Evolutionary conservation across 352 stramenopile species (phyloP).

Genomic region (Phytophthora tubulina): DNA sequence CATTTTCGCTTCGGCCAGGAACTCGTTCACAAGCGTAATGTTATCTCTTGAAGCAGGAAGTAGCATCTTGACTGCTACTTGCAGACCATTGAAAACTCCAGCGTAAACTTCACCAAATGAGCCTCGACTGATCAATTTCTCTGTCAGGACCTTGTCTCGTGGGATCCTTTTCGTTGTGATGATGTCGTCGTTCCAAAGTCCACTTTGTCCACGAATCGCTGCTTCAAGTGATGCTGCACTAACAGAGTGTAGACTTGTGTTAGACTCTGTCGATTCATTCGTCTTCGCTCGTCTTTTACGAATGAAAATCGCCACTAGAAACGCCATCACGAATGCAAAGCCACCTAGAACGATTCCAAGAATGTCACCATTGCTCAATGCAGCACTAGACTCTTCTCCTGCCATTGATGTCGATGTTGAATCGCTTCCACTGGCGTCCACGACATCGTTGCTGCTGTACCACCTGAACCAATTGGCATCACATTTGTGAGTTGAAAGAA

Average conservation of each 20-base stretch:
- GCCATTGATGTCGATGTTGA: not conserved
- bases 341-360: slow-evolving; percentile 6
- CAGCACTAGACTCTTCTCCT: not conserved
- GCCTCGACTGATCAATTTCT: slow-evolving; percentile 44
- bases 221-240: slow-evolving; percentile 18
- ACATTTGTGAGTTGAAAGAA: slow-evolving; percentile 20
- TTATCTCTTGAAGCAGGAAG: slow-evolving; percentile 34
- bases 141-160: slow-evolving; percentile 35
- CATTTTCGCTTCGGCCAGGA: slow-evolving; percentile 52
- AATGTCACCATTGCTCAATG: slow-evolving; percentile 13
- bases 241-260: slow-evolving; percentile 1
- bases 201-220: slow-evolving; percentile 17
- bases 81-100: slow-evolving; percentile 37
- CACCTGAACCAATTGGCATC: slow-evolving; percentile 28
- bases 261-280: not conserved
- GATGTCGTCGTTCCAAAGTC: slow-evolving; percentile 47
- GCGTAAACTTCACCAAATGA: slow-evolving; percentile 53
- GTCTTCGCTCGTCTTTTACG: slow-evolving; percentile 12
- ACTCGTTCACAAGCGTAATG: slow-evolving; percentile 36
- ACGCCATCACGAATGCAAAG: slow-evolving; percentile 8
- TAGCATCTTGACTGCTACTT: slow-evolving; percentile 55
- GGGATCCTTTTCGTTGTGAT: slow-evolving; percentile 43
- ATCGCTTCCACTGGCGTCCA: not conserved
- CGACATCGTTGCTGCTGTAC: slow-evolving; percentile 33
- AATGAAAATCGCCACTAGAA: slow-evolving; percentile 5